Evolutionary conservation across 306 rosid genomes (phyloP), one percentile per base, ranked within the genome.

Genomic region (Prinsepia uniflora): DNA sequence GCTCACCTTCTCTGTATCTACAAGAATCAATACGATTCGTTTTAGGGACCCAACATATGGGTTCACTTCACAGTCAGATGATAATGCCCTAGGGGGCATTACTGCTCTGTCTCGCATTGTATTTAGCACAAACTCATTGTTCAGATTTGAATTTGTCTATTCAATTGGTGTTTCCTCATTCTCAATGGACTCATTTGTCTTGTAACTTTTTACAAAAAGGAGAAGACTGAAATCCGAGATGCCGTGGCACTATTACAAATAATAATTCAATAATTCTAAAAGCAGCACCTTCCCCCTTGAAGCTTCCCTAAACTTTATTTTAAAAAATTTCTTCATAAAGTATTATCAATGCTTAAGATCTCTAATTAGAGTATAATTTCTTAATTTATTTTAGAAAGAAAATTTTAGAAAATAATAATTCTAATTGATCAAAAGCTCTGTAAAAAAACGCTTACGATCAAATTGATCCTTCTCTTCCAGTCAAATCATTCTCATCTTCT

Each of bases 11-110:
- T n/a, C 41, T n/a, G 45, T 14, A 62, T 13, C 43, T 50, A 18
- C 18, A 65, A 65, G 76, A 72, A 62, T 50, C 70, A 63, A 9
- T 52, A 19, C 65, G 76, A 72, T 72, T 72, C 52, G 48, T 72
- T 72, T 40, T 53, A 12, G 11, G 76, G 62, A 73, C 70, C 70
- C 76, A 50, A 64, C 54, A 41, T 62, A 64, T 63, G 60, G 76
- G 76, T 63, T 41, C 76, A 20, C 62, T 63, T 41, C 76, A 40
- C 61, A 41, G 52, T 50, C 70, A 71, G 57, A 56, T 70, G 48
- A 46, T 71, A 7, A 53, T 60, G 44, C 45, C 34, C 66, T 5
- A 4, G 55, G 14, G 19, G 7, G 71, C 71, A 48, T 49, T 49
- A 54, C 50, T 8, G 40, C 43, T 48, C 30, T 61, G 47, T 42